Conservation (phyloP, 2,329 filamentous ascomycete genomes). For the Lanzia echinophila region DNA sequence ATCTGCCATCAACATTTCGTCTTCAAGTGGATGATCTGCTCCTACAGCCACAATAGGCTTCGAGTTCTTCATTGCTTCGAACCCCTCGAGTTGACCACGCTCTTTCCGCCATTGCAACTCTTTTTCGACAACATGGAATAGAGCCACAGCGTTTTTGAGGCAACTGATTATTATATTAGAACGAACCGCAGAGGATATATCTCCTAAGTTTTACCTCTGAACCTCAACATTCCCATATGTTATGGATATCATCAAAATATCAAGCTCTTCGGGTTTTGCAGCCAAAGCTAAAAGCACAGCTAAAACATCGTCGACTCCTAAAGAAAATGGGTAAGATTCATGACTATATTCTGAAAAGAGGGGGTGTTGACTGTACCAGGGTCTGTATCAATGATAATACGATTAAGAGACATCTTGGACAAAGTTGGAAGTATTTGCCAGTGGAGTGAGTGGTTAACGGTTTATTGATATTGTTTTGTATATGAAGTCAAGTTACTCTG, state of each 20-base stretch:
- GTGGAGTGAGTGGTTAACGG: no score
- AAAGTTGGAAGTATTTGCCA: no score
- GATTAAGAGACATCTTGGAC: conserved; percentile 68
- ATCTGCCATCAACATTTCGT: conserved; percentile 72
- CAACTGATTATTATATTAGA: conserved; percentile 47
- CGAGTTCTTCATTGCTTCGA: conserved; percentile 60
- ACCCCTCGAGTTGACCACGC: conserved; percentile 61
- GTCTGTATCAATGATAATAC: conserved; percentile 94
- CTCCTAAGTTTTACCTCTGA: conserved; percentile 51
- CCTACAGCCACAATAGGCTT: conserved; percentile 85
- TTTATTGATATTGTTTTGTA: no score
- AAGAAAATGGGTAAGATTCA: conserved; percentile 1
- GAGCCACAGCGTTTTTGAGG: conserved; percentile 76
- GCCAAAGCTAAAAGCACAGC: conserved; percentile 83
- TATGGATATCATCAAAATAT: conserved; percentile 77
- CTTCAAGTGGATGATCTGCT: conserved; percentile 76
- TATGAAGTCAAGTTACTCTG: no score
- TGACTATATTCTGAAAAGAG: not conserved
- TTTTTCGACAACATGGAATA: conserved; percentile 88
- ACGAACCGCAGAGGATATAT: not conserved
- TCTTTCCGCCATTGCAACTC: conserved; percentile 77
- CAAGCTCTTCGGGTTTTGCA: conserved; percentile 73
- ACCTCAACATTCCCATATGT: conserved; percentile 93
- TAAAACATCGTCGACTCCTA: conserved; percentile 84
- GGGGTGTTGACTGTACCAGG: conserved; percentile 53